phyloP scores from a whole-genome alignment of 2,329 filamentous ascomycete genomes.

The Thielaviopsis euricoi region DNA sequence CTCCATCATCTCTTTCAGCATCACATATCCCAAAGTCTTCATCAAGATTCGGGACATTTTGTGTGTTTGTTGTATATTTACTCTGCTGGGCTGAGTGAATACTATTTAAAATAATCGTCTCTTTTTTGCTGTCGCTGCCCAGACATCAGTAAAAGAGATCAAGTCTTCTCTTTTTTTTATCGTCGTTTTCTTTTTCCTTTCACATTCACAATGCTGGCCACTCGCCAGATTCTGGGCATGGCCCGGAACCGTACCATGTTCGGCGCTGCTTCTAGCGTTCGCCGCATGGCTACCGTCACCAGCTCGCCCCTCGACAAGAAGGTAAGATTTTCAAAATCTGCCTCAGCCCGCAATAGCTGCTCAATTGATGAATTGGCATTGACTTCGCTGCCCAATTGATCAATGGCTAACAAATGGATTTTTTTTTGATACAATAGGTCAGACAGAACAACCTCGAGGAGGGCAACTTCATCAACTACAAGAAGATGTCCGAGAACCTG shows the following conservation, averaged over 20 bases:
- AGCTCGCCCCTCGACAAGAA: slow-evolving; percentile 82
- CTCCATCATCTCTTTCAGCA: not conserved
- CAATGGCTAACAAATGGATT: not conserved
- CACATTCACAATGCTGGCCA: slow-evolving; percentile 41
- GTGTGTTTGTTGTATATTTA: slow-evolving; percentile 10
- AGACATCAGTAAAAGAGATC: slow-evolving; percentile 5
- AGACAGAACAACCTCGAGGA: slow-evolving; percentile 96
- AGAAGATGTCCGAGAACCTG: slow-evolving; percentile 98
- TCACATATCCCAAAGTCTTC: slow-evolving; percentile 5
- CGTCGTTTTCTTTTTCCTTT: not conserved
- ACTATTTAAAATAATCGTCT: not conserved
- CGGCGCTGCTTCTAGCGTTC: slow-evolving; percentile 42
- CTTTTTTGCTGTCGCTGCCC: slow-evolving; percentile 4
- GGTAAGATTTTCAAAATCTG: slow-evolving; percentile 29
- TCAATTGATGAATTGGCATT: not conserved
- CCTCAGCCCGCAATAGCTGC: not conserved
- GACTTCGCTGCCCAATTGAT: not conserved
- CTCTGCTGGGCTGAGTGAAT: slow-evolving; percentile 10
- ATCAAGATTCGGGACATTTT: not conserved
- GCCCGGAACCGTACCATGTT: slow-evolving; percentile 42
- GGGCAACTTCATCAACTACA: slow-evolving; percentile 97
- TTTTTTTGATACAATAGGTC: slow-evolving; percentile 31
- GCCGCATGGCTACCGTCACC: slow-evolving; percentile 68
- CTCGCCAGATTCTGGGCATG: slow-evolving; percentile 53
- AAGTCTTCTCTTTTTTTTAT: not conserved